These are phyloP conservation scores for Colletotrichum chlorophyti DNA, from an alignment of 2,329 filamentous ascomycete genomes.

Conservation along the genomic window DNA sequence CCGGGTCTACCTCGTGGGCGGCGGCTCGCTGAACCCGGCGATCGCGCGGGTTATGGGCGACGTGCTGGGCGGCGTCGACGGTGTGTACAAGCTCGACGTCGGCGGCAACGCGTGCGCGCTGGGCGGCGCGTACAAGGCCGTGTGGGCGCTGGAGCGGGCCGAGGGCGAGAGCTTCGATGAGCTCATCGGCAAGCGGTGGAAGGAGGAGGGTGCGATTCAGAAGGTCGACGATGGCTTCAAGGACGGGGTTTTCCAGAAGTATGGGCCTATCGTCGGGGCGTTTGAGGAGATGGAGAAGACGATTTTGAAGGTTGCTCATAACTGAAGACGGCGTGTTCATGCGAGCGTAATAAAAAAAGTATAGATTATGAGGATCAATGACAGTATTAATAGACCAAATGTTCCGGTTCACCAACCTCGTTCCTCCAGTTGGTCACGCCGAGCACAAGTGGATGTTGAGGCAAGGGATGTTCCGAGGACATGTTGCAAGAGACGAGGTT, in stretches of 20 bases:
- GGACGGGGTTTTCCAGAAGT: constrained; percentile 75
- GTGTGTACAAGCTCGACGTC: constrained; percentile 92
- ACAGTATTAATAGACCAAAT: too few relatives aligned
- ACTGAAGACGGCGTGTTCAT: constrained; percentile 27
- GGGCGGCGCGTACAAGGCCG: constrained; percentile 93
- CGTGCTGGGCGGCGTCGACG: constrained; percentile 86
- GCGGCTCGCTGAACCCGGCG: constrained; percentile 86
- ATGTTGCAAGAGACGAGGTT: too few relatives aligned
- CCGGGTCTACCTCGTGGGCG: constrained; percentile 92
- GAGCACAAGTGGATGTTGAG: not conserved
- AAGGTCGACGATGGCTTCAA: constrained; percentile 84
- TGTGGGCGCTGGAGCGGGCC: constrained; percentile 83
- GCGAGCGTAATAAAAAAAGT: not conserved
- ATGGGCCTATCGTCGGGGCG: constrained; percentile 77
- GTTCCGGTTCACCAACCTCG: not conserved
- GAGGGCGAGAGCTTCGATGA: constrained; percentile 83
- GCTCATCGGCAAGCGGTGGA: constrained; percentile 83
- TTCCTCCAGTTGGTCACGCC: not conserved
- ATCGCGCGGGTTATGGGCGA: constrained; percentile 87
- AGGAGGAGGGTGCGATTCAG: constrained; percentile 81
- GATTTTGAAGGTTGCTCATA: constrained; percentile 59
- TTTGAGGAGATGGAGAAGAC: constrained; percentile 78
- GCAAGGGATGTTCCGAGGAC: too few relatives aligned
- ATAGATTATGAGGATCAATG: constrained; percentile 10
- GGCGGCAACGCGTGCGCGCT: constrained; percentile 95